Percentiles rank a stretch among this genome's conserved stretches.
These are phyloP conservation scores for Erythrobasidium hasegawianum DNA, from an alignment of 1,284 basidiomycete species.

Conservation along the genomic window DNA sequence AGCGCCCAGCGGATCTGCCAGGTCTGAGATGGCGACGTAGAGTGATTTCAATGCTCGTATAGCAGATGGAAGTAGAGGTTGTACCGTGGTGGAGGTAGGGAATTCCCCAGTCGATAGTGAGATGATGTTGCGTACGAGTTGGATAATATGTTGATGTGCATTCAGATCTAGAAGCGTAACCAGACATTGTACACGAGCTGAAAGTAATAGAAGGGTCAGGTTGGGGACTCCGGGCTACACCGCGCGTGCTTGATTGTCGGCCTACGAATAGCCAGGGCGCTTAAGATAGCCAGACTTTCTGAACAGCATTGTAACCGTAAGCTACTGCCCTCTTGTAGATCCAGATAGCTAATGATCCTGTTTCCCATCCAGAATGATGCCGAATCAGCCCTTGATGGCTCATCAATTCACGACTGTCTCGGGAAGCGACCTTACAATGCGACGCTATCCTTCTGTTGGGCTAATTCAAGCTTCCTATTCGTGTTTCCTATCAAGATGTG, in stretches of 20 bases:
- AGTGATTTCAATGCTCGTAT: constrained; percentile 39
- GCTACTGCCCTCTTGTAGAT: not conserved
- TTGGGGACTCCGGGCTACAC: not conserved
- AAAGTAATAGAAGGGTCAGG: not conserved
- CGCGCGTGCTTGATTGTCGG: no score
- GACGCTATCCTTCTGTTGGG: no score
- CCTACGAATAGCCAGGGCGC: constrained; percentile 18
- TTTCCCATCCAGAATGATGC: not conserved
- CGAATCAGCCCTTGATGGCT: not conserved
- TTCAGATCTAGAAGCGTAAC: constrained; percentile 3
- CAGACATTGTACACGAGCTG: constrained; percentile 28
- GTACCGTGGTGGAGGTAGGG: no score
- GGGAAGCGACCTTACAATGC: no score
- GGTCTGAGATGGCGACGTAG: constrained; percentile 37
- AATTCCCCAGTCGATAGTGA: no score
- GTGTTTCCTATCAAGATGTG: constrained; percentile 25
- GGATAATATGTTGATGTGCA: constrained; percentile 3
- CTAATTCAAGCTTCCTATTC: constrained; percentile 24
- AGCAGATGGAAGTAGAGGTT: not conserved
- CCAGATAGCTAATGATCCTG: constrained; percentile 1
- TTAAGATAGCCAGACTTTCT: constrained; percentile 11
- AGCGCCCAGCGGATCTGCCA: constrained; percentile 34
- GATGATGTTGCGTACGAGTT: not conserved
- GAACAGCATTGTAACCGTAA: constrained; percentile 2
- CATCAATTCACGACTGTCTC: no score